These are phyloP conservation scores for Prunus padus DNA, from an alignment of 306 rosid species.

Conservation along the genomic window DNA sequence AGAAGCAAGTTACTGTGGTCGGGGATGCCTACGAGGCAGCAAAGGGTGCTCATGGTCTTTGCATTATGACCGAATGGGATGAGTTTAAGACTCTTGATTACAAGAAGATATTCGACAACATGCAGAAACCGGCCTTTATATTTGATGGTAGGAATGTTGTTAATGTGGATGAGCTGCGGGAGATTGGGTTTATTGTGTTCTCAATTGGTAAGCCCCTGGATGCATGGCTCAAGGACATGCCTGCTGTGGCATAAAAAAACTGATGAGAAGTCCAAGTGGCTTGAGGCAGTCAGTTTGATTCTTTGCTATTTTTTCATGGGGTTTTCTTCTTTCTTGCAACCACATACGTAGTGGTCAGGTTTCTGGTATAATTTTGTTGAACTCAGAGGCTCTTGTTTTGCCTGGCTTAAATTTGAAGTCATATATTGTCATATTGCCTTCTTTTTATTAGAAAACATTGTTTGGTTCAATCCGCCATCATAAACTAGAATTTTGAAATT, in stretches of 20 bases:
- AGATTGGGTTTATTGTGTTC: constrained; percentile 86
- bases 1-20: constrained; percentile 75
- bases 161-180: constrained; percentile 57
- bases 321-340: constrained; percentile 28
- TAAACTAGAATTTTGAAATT: constrained; percentile 25
- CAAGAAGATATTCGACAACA: constrained; percentile 68
- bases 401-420: constrained; percentile 37
- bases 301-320: constrained; percentile 35
- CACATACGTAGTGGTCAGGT: constrained; percentile 36
- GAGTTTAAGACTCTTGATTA: constrained; percentile 87
- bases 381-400: constrained; percentile 44
- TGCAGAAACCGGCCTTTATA: constrained; percentile 86
- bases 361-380: constrained; percentile 41
- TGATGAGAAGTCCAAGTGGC: constrained; percentile 30
- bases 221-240: constrained; percentile 92
- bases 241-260: constrained; percentile 65
- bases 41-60: constrained; percentile 77
- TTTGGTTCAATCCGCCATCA: constrained; percentile 31
- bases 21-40: constrained; percentile 89
- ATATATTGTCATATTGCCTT: constrained; percentile 23
- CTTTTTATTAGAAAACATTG: constrained; percentile 41
- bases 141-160: constrained; percentile 81
- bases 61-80: constrained; percentile 94
- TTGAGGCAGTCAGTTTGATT: constrained; percentile 43
- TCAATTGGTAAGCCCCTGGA: constrained; percentile 91